A percentile compares a stretch with the other conserved stretches of the same genome.
Evolutionary conservation across 2,329 filamentous ascomycete species (phyloP).

Genomic region (Tolypocladium amazonense): DNA sequence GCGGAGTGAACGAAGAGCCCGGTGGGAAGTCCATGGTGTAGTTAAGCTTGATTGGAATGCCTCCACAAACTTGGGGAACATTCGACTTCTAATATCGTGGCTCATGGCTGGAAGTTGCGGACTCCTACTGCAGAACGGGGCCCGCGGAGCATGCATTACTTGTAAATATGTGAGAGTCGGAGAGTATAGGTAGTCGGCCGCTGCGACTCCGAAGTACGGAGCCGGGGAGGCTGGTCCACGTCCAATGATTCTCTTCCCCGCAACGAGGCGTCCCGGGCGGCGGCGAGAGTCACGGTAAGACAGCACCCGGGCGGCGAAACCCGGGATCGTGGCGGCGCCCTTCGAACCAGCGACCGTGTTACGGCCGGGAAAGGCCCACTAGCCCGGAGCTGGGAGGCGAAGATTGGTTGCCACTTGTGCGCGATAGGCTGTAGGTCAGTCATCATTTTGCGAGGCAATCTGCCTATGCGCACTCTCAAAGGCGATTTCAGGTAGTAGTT

Average conservation of each 20-base stretch:
- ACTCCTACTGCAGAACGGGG: neutral
- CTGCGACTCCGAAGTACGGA: neutral
- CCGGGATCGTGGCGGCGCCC: neutral
- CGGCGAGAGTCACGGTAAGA: neutral
- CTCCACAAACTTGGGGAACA: neutral
- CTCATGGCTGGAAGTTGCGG: neutral
- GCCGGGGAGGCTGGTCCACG: neutral
- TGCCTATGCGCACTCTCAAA: neutral
- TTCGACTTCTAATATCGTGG: neutral
- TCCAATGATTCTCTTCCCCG: neutral
- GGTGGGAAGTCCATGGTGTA: neutral
- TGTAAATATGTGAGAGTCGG: neutral
- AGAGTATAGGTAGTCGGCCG: neutral
- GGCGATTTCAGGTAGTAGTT: neutral
- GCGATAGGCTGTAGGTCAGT: neutral
- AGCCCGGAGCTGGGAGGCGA: neutral
- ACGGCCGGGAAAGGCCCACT: neutral
- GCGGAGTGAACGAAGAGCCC: neutral
- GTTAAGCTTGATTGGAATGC: neutral
- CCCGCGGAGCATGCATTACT: neutral
- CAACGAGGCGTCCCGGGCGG: neutral
- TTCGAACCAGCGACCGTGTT: neutral
- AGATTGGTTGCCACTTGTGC: neutral
- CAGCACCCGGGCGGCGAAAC: neutral
- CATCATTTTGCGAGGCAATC: neutral